These are phyloP conservation scores for Penicillium salamii DNA, from an alignment of 495 filamentous ascomycete species.

Conservation along the genomic window DNA sequence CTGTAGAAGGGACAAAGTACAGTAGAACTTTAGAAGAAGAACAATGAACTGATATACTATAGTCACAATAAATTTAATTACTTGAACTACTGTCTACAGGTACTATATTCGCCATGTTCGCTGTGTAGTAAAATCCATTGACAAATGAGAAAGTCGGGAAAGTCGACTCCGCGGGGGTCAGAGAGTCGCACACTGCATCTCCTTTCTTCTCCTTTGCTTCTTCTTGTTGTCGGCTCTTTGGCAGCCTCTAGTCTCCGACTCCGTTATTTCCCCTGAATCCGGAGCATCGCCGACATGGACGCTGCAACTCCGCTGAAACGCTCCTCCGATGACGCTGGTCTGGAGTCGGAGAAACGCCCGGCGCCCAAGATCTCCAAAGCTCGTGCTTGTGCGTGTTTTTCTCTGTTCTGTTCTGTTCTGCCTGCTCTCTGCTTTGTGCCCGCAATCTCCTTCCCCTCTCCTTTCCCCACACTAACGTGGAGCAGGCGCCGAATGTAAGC, in stretches of 20 bases:
- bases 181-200: not conserved
- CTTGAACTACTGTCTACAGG: too few species aligned
- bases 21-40: not conserved
- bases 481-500: constrained; percentile 46
- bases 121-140: too few species aligned
- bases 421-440: too few species aligned
- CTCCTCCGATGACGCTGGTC: constrained; percentile 39
- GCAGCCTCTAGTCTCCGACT: constrained; percentile 1
- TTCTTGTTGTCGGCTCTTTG: too few species aligned
- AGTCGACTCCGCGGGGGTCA: constrained; percentile 6
- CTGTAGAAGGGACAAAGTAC: too few species aligned
- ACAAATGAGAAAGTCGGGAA: not conserved
- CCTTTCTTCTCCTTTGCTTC: not conserved
- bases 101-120: too few species aligned
- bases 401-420: too few species aligned
- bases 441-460: too few species aligned
- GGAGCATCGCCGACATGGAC: constrained; percentile 38
- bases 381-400: constrained; percentile 43
- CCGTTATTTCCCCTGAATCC: constrained; percentile 20
- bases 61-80: too few species aligned
- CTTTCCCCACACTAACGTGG: not conserved
- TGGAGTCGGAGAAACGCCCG: constrained; percentile 29
- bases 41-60: too few species aligned
- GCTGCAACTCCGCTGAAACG: constrained; percentile 37
- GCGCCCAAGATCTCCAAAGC: constrained; percentile 46